A percentile compares a stretch with the other conserved stretches of the same genome.
Evolutionary conservation across 2,329 filamentous ascomycete genomes (phyloP).

Genomic region (Penicillium decumbens): DNA sequence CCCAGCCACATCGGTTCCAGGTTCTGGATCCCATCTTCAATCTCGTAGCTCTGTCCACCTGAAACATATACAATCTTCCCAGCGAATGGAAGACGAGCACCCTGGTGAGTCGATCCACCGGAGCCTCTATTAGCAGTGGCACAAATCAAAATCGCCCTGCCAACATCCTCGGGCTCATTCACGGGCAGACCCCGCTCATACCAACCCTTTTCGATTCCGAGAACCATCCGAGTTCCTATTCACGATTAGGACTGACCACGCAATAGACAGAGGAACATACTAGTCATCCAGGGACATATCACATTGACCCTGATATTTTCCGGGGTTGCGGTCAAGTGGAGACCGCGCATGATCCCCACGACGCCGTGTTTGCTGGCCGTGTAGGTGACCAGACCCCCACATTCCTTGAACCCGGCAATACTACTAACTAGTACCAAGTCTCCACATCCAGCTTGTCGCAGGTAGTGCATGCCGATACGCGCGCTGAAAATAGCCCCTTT

Average conservation of each 20-base stretch:
- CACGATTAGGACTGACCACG: not conserved
- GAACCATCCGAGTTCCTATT: conserved; percentile 16
- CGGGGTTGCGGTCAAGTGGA: conserved; percentile 15
- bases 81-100: conserved; percentile 17
- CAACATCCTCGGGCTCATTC: conserved; percentile 23
- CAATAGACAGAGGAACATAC: conserved; percentile 1
- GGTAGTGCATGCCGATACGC: conserved; percentile 22
- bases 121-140: conserved; percentile 18
- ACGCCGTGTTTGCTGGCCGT: conserved; percentile 26
- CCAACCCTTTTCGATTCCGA: conserved; percentile 19
- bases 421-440: conserved; percentile 21
- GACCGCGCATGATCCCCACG: conserved; percentile 21
- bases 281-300: conserved; percentile 14
- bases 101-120: conserved; percentile 6
- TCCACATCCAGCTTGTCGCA: conserved; percentile 14
- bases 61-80: conserved; percentile 24
- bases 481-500: conserved; percentile 16
- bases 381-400: conserved; percentile 17
- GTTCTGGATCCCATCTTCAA: conserved; percentile 22
- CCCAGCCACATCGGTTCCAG: conserved; percentile 28
- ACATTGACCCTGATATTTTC: conserved; percentile 14
- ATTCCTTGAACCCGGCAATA: conserved; percentile 22
- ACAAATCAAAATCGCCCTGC: conserved; percentile 18
- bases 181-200: conserved; percentile 19
- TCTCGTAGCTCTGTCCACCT: conserved; percentile 23